Evolutionary conservation across 495 filamentous ascomycete genomes (phyloP), one percentile per base, ranked within the genome.

Genomic region (Hypoxylon trugodes): DNA sequence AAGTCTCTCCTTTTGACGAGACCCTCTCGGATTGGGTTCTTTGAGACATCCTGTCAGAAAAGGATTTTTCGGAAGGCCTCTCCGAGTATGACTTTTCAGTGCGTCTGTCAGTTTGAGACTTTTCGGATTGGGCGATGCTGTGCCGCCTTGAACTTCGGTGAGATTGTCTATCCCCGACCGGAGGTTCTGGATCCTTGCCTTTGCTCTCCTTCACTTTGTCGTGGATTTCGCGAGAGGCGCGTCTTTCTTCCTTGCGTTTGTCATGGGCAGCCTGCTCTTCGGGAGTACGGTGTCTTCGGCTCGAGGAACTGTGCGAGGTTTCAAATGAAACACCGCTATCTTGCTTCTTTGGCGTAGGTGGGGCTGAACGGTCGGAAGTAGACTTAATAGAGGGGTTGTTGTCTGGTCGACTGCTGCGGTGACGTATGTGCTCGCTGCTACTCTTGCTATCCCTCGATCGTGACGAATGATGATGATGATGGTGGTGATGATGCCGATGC

Each of bases 201-300:
- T 67, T 68, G 8, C 48, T 28, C 15, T 66, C 66, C 24, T 65
- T 70, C 13, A 66, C 47, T 32, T 36, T 63, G 26, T 70, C 65
- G 50, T 62, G 47, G 9, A 52, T 56, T 15, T 72, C 66, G 37
- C 66, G 69, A 15, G 59, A 65, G 12, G 66, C 71, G 19, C 69
- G 70, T 25, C 65, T 57, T 64, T 74, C 58, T 52, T 66, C 77
- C 69, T 74, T 81, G 30, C 75, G 75, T 62, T 61, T 73, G 9
- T 80, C 78, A 56, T 79, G 76, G 10, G 73, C 76, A 22, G 70
- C 73, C 56, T 78, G 77, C 51, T 80, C 76, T 60, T 81, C 77
- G 2, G 76, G 73, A 4, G 76, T 78, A 41, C 78, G 77, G 30
- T 68, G 65, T 30, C 57, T 69, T 1, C 65, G 66, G 28, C 51